A percentile compares a stretch with the other conserved stretches of the same genome.
phyloP scores from a whole-genome alignment of 805 yeast genomes.

The Candida ulmi region DNA sequence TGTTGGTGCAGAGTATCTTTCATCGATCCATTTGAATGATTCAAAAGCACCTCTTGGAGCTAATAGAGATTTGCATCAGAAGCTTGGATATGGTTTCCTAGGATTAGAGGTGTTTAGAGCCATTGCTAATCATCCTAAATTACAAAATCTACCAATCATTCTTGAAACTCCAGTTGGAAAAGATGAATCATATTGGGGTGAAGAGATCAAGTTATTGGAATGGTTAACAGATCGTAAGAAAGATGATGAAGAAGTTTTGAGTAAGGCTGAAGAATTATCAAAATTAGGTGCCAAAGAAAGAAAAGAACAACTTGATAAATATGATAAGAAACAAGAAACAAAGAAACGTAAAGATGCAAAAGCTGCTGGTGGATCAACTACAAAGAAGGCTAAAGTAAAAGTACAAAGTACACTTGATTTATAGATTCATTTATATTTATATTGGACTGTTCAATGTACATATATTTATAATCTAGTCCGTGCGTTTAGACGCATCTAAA shows the following conservation, averaged over 20 bases:
- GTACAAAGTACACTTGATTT: too few relatives aligned
- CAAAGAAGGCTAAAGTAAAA: slow-evolving; percentile 3
- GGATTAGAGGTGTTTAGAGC: slow-evolving; percentile 82
- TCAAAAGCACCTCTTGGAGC: slow-evolving; percentile 92
- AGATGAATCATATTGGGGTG: slow-evolving; percentile 64
- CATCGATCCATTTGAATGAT: slow-evolving; percentile 87
- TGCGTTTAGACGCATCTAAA: slow-evolving; percentile 9
- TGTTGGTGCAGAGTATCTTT: slow-evolving; percentile 69
- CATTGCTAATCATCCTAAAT: slow-evolving; percentile 60
- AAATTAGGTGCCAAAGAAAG: slow-evolving; percentile 65
- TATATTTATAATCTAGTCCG: slow-evolving; percentile 22
- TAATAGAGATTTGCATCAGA: slow-evolving; percentile 87
- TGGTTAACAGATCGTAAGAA: slow-evolving; percentile 60
- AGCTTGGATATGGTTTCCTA: slow-evolving; percentile 81
- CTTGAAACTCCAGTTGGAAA: slow-evolving; percentile 80
- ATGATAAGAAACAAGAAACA: slow-evolving; percentile 45
- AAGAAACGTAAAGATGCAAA: slow-evolving; percentile 18
- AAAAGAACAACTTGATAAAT: slow-evolving; percentile 59
- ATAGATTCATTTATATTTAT: too few relatives aligned
- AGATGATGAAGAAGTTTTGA: slow-evolving; percentile 51
- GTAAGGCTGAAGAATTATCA: slow-evolving; percentile 43
- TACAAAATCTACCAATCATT: slow-evolving; percentile 68
- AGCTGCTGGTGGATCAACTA: slow-evolving; percentile 1
- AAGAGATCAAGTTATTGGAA: slow-evolving; percentile 71
- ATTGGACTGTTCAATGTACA: too few relatives aligned